A percentile compares a stretch with the other conserved stretches of the same genome.
These are phyloP conservation scores for Hondaea fermentalgiana DNA, from an alignment of 108 stramenopile species.

Conservation along the genomic window DNA sequence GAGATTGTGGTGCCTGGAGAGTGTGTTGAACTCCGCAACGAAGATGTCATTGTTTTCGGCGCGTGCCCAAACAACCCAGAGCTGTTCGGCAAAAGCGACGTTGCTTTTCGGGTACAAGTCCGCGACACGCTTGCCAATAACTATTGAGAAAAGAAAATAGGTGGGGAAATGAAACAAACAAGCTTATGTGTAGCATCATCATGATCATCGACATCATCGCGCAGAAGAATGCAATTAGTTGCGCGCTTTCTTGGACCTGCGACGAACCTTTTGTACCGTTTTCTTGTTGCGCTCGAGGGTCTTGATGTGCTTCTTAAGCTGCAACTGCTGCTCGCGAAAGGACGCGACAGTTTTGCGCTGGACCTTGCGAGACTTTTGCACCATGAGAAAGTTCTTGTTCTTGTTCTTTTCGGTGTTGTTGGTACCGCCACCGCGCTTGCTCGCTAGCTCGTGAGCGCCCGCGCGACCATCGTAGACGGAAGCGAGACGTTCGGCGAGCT, in stretches of 20 bases:
- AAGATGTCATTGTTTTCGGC: neutral
- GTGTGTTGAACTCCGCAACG: neutral
- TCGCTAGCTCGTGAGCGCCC: neutral
- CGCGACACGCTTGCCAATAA: neutral
- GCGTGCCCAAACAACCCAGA: neutral
- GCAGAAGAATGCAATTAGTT: neutral
- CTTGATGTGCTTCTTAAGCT: conserved; percentile 11
- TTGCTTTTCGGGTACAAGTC: neutral
- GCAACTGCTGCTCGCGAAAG: conserved; percentile 17
- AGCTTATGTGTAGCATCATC: neutral
- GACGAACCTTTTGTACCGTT: neutral
- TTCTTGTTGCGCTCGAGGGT: neutral
- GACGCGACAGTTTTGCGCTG: neutral
- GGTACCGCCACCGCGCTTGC: conserved; percentile 65
- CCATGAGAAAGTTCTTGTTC: conserved; percentile 80
- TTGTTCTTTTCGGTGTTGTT: conserved; percentile 81
- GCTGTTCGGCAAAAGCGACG: neutral
- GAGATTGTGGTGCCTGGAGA: neutral
- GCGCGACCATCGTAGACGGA: conserved; percentile 1
- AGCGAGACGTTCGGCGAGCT: neutral
- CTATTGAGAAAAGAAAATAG: neutral
- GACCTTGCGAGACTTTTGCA: conserved; percentile 2
- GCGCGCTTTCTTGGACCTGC: neutral
- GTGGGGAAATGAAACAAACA: neutral
- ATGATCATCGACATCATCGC: neutral